A percentile compares a stretch with the other conserved stretches of the same genome.
phyloP scores from a whole-genome alignment of 257 asterid genomes.

The Solanum dulcamara region DNA sequence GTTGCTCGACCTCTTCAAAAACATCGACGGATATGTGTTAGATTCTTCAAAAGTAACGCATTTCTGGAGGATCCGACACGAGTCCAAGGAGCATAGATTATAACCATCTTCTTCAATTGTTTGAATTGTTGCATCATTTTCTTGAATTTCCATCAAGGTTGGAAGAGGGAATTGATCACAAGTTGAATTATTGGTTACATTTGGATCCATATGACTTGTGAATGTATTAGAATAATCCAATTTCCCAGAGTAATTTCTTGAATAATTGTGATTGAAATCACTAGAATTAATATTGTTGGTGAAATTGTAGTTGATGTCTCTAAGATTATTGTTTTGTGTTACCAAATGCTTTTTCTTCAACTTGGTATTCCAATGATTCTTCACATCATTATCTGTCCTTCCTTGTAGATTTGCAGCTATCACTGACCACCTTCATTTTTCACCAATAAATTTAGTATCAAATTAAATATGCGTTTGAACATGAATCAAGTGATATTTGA shows the following conservation, averaged over 20 bases:
- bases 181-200: neutral
- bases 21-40: rapidly evolving
- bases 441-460: neutral
- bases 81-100: neutral
- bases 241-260: neutral
- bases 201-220: constrained; percentile 6
- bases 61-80: neutral
- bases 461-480: neutral
- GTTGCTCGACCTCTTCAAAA: rapidly evolving
- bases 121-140: constrained; percentile 1
- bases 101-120: neutral
- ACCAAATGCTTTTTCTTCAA: constrained; percentile 37
- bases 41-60: neutral
- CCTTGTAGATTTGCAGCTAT: constrained; percentile 55
- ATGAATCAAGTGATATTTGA: neutral
- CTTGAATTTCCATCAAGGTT: constrained; percentile 15
- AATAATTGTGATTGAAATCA: neutral
- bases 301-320: neutral
- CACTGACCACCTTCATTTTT: constrained; percentile 45
- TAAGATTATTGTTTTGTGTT: neutral
- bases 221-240: neutral
- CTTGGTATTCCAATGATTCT: constrained; percentile 64
- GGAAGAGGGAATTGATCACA: constrained; percentile 13
- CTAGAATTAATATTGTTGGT: neutral
- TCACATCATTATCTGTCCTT: constrained; percentile 65